Evolutionary conservation across 306 rosid genomes (phyloP).

Genomic region (Citrullus mucosospermus): DNA sequence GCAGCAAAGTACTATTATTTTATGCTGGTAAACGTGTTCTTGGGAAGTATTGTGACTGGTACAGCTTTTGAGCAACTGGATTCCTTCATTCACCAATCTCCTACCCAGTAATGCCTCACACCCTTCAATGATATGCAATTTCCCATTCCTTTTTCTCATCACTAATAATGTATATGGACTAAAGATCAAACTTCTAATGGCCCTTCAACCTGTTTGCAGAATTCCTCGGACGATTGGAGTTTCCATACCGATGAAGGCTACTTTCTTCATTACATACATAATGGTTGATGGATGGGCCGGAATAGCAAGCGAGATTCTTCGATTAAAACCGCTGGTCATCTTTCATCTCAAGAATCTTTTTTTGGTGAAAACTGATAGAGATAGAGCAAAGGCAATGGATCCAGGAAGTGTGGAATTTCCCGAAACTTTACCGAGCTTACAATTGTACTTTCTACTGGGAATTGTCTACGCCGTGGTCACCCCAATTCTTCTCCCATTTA

Average conservation of each 20-base stretch:
- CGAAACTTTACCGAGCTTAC: conserved; percentile 85
- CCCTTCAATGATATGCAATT: not conserved
- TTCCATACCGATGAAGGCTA: conserved; percentile 93
- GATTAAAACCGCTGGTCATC: conserved; percentile 81
- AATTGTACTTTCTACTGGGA: conserved; percentile 88
- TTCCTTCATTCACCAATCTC: conserved; percentile 85
- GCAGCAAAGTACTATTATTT: conserved; percentile 85
- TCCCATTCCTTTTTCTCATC: not conserved
- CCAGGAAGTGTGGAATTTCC: conserved; percentile 85
- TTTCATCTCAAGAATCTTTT: conserved; percentile 88
- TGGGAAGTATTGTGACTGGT: conserved; percentile 94
- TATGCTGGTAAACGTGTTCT: conserved; percentile 90
- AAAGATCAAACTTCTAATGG: not conserved
- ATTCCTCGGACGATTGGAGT: conserved; percentile 96
- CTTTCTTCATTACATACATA: conserved; percentile 94
- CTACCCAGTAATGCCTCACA: conserved; percentile 56
- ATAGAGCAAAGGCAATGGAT: conserved; percentile 74
- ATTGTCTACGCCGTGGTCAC: conserved; percentile 90
- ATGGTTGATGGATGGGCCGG: conserved; percentile 99
- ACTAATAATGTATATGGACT: not conserved
- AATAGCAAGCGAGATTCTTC: conserved; percentile 86
- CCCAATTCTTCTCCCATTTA: conserved; percentile 94
- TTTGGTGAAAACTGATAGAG: conserved; percentile 91
- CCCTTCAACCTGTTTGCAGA: conserved; percentile 23
- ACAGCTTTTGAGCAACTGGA: conserved; percentile 89